Evolutionary conservation across 257 asterid genomes (phyloP).

Genomic region (Fraxinus americana): DNA sequence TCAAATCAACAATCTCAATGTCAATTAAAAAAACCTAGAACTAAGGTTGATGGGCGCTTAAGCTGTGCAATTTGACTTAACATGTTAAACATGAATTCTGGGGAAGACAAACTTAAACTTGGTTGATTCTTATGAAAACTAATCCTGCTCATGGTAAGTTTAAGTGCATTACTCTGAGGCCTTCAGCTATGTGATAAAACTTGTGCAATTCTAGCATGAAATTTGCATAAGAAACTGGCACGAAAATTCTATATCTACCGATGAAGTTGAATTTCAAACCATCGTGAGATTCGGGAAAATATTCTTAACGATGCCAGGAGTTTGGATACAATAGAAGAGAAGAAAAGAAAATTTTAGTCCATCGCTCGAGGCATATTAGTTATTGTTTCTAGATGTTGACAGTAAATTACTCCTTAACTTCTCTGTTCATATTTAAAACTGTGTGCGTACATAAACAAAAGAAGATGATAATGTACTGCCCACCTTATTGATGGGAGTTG

Average conservation of each 20-base stretch:
- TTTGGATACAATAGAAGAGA: neutral
- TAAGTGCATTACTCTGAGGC: neutral
- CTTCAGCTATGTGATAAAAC: neutral
- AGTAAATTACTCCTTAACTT: neutral
- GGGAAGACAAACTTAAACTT: neutral
- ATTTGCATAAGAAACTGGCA: neutral
- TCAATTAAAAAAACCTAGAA: neutral
- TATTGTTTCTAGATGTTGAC: neutral
- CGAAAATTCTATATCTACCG: neutral
- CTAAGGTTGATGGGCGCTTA: neutral
- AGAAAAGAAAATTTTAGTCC: neutral
- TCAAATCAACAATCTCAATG: neutral
- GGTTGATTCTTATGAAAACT: neutral
- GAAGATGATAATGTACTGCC: neutral
- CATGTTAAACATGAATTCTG: neutral
- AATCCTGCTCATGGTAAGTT: neutral
- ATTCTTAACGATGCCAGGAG: neutral
- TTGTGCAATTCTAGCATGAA: neutral
- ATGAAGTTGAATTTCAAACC: neutral
- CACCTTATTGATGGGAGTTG: neutral
- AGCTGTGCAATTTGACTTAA: neutral
- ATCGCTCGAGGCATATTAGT: neutral
- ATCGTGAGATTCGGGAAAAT: neutral
- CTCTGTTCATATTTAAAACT: neutral
- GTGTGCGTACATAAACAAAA: neutral